A percentile compares a stretch with the other conserved stretches of the same genome.
Evolutionary conservation across 495 filamentous ascomycete genomes (phyloP).

Genomic region (Viridothelium virens): DNA sequence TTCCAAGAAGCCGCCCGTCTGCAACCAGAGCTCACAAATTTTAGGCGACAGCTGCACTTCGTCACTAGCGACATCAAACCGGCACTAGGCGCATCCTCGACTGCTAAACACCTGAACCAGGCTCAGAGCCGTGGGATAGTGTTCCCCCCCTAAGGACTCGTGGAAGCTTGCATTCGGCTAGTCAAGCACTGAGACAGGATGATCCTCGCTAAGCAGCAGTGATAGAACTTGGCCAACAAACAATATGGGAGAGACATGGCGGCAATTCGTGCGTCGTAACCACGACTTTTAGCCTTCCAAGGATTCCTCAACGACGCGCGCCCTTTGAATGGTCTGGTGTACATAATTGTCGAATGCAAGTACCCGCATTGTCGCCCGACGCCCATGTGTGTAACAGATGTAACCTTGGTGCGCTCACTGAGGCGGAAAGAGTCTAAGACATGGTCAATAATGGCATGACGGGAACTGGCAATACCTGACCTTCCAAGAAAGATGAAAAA

Average conservation of each 20-base stretch:
- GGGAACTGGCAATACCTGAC: background rate
- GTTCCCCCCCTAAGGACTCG: background rate
- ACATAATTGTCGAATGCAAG: background rate
- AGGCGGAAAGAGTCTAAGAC: background rate
- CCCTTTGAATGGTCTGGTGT: background rate
- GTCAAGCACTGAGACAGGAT: background rate
- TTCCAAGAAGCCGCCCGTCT: background rate
- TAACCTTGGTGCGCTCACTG: background rate
- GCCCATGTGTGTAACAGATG: constrained; percentile 4
- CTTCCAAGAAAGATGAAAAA: background rate
- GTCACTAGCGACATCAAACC: background rate
- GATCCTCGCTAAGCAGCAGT: background rate
- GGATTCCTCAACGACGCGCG: background rate
- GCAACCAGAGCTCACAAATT: background rate
- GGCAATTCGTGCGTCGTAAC: background rate
- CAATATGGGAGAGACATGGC: background rate
- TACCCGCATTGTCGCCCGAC: background rate
- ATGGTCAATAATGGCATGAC: background rate
- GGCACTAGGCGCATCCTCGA: background rate
- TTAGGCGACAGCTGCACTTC: background rate
- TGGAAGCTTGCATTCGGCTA: constrained; percentile 1
- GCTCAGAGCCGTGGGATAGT: background rate
- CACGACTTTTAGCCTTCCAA: background rate
- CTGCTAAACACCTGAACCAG: background rate
- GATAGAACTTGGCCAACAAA: constrained; percentile 1